A percentile compares a stretch with the other conserved stretches of the same genome.
Conservation (phyloP, 805 yeast species). For the Kodamaea leandrae region DNA sequence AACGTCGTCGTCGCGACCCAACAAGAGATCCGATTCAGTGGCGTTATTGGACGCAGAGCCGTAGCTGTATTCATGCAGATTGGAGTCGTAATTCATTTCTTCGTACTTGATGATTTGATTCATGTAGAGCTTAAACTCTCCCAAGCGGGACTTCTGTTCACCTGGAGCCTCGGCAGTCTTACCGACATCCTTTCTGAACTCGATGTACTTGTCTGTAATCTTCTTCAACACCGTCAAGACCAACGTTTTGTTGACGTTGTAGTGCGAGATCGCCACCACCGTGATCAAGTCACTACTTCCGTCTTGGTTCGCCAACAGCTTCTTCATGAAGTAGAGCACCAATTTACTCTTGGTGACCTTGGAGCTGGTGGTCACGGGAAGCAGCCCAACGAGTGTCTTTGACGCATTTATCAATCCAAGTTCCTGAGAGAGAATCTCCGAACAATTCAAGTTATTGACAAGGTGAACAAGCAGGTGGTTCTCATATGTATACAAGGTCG, state of each 20-base stretch:
- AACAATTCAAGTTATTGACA: slow-evolving; percentile 47
- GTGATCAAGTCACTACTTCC: slow-evolving; percentile 52
- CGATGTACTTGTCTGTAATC: slow-evolving; percentile 49
- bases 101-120: slow-evolving; percentile 55
- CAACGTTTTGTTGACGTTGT: slow-evolving; percentile 43
- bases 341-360: slow-evolving; percentile 29
- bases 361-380: slow-evolving; percentile 26
- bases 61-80: slow-evolving; percentile 31
- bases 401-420: slow-evolving; percentile 53
- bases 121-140: slow-evolving; percentile 56
- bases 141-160: slow-evolving; percentile 23
- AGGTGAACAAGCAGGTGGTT: slow-evolving; percentile 42
- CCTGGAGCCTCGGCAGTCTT: slow-evolving; percentile 6
- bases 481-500: slow-evolving; percentile 59
- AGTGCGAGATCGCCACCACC: slow-evolving; percentile 47
- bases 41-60: slow-evolving; percentile 22
- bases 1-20: slow-evolving; percentile 16
- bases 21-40: slow-evolving; percentile 18
- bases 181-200: slow-evolving; percentile 34
- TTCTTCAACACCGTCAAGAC: slow-evolving; percentile 48
- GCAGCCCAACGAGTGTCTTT: slow-evolving; percentile 39
- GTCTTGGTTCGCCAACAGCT: slow-evolving; percentile 35
- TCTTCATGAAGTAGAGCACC: slow-evolving; percentile 50
- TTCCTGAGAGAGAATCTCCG: slow-evolving; percentile 54
- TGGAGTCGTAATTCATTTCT: slow-evolving; percentile 44